Percentiles rank a stretch among this genome's conserved stretches.
Evolutionary conservation across 2,329 filamentous ascomycete genomes (phyloP).

Genomic region (Claviceps paspali): DNA sequence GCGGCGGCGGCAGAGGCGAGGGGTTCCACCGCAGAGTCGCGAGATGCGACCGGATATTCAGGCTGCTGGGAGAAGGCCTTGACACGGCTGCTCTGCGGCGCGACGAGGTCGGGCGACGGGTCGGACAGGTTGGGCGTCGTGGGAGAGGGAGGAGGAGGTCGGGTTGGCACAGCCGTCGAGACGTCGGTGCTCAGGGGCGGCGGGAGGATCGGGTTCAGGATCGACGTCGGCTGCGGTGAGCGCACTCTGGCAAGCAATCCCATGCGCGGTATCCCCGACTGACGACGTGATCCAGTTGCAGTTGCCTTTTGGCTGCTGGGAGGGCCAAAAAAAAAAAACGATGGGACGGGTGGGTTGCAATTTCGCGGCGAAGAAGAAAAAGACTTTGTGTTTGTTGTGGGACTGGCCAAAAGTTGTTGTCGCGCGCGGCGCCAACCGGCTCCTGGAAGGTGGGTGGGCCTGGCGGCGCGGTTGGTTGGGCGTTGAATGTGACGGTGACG

Average conservation of each 20-base stretch:
- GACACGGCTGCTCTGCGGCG: slow-evolving; percentile 14
- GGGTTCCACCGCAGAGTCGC: background rate
- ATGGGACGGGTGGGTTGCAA: too few species aligned
- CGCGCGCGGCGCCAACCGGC: too few species aligned
- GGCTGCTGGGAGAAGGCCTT: slow-evolving; percentile 18
- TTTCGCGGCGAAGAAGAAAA: too few species aligned
- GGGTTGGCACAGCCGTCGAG: slow-evolving; percentile 27
- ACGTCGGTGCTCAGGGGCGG: slow-evolving; percentile 25
- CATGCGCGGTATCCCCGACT: too few species aligned
- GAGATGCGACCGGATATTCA: slow-evolving; percentile 10
- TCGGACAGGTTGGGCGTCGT: slow-evolving; percentile 32
- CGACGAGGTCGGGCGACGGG: slow-evolving; percentile 12
- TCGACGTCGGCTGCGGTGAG: background rate
- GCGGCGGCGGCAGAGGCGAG: background rate
- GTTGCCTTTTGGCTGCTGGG: too few species aligned
- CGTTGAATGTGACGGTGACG: too few species aligned
- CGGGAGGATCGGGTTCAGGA: background rate
- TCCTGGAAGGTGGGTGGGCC: too few species aligned
- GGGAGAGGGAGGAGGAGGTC: slow-evolving; percentile 24
- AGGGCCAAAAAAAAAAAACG: too few species aligned
- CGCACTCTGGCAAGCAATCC: background rate
- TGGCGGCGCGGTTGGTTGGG: too few species aligned
- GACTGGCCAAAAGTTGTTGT: too few species aligned
- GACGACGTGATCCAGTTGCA: too few species aligned
- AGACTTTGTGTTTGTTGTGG: too few species aligned